Evolutionary conservation across 2,329 filamentous ascomycete genomes (phyloP), one percentile per base, ranked within the genome.

Genomic region (Graphilbum fragrans): DNA sequence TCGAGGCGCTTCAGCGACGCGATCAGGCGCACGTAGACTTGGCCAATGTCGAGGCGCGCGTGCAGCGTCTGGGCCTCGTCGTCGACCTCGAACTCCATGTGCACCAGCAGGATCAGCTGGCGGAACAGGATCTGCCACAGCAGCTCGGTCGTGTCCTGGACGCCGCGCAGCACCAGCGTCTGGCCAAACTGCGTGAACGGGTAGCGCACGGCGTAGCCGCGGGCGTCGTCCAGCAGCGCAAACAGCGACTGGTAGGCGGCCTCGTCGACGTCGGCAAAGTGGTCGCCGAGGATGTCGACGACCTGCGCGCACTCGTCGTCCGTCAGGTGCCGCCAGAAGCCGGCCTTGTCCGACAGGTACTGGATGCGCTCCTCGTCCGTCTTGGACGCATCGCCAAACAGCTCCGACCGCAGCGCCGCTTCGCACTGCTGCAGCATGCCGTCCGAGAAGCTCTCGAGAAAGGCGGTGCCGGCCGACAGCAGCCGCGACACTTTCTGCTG

Each of bases 11-110:
- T 75, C 17, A 98, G 68, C 42, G 81, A 72, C n/a, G 69, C 65
- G 27, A 92, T 66, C 6, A 95, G 68, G 37, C 74, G 70, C 52
- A 76, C 63, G 60, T 82, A 90, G 29, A 90, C 75, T 1, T 66
- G 63, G 38, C 82, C 76, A 44, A 92, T 80, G 22, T 80, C 74
- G 9, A 84, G 64, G 18, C 69, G 62, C 32, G 68, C 61, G 49
- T 74, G 71, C 27, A 78, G 65, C 2, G 75, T 75, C 16, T 83
- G 74, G 33, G 86, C 78, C 34, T 81, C 77, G 49, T 79, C 74
- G 44, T 88, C 82, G 41, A 85, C 74, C 54, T 92, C 86, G 32
- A 80, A 80, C 56, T 92, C 82, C 70, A 96, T 82, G 58, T 95
- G 87, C 10, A 92, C 72, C 16, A 94, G 69, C 7, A 98, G 70